Conservation (phyloP, 495 filamentous ascomycete species). For the Talaromyces wortmannii region DNA sequence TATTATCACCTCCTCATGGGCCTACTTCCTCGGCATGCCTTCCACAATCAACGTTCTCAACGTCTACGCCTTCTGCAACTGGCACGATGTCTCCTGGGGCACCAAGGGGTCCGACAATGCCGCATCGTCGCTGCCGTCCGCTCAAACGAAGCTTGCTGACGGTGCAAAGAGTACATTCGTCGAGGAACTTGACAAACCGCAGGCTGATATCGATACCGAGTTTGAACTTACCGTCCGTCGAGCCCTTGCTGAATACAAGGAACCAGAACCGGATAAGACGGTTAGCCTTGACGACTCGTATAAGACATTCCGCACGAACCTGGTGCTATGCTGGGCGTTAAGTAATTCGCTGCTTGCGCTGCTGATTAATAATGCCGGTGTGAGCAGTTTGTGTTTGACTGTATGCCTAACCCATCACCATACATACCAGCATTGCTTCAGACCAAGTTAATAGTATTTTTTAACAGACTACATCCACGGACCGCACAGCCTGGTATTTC, state of each 20-base stretch:
- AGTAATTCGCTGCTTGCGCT: slow-evolving; percentile 84
- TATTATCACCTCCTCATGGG: slow-evolving; percentile 98
- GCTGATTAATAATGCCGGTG: slow-evolving; percentile 77
- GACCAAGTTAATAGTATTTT: slow-evolving; percentile 1
- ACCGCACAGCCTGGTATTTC: slow-evolving; percentile 72
- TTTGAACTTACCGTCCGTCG: slow-evolving; percentile 97
- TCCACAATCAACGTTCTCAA: slow-evolving; percentile 99
- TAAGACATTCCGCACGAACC: slow-evolving; percentile 93
- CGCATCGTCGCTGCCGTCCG: slow-evolving; percentile 89
- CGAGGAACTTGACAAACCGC: slow-evolving; percentile 92
- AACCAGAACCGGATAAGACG: slow-evolving; percentile 66
- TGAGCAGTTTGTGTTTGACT: slow-evolving; percentile 74
- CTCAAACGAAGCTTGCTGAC: slow-evolving; percentile 70
- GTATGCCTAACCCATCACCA: slow-evolving; percentile 61
- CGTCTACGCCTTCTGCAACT: slow-evolving; percentile 99
- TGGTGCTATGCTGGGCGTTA: slow-evolving; percentile 90
- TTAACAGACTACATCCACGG: slow-evolving; percentile 29
- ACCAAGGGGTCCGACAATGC: slow-evolving; percentile 98
- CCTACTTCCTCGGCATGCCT: slow-evolving; percentile 90
- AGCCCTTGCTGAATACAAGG: slow-evolving; percentile 90
- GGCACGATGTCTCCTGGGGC: slow-evolving; percentile 99
- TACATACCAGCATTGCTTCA: neutral
- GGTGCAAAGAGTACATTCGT: slow-evolving; percentile 83
- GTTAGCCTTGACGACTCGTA: slow-evolving; percentile 95
- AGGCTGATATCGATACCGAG: slow-evolving; percentile 96